These are phyloP conservation scores for Suillus cothurnatus DNA, from an alignment of 768 basidiomycete species.

Conservation along the genomic window DNA sequence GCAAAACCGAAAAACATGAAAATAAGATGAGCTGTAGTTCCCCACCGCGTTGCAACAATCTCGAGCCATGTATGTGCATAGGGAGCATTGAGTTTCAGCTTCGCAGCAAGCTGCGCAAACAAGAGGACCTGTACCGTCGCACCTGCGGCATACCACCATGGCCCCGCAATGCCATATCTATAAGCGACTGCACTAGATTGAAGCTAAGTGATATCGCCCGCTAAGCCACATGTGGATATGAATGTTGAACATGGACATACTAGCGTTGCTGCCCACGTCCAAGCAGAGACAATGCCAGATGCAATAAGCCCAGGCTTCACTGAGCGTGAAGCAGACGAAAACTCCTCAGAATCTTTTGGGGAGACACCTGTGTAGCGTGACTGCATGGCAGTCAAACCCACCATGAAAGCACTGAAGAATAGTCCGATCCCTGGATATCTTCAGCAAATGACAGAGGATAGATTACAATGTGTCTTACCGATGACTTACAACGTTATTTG, in stretches of 20 bases:
- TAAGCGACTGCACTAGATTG: conserved; percentile 87
- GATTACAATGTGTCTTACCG: conserved; percentile 35
- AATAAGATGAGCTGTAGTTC: conserved; percentile 71
- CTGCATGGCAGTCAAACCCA: conserved; percentile 77
- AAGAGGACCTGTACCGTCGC: conserved; percentile 86
- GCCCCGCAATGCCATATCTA: conserved; percentile 81
- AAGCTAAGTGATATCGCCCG: conserved; percentile 40
- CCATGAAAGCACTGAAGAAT: conserved; percentile 85
- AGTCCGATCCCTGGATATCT: conserved; percentile 70
- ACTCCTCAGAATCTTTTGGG: conserved; percentile 79
- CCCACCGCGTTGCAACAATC: conserved; percentile 83
- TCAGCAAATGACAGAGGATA: conserved; percentile 8
- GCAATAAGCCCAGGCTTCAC: conserved; percentile 93
- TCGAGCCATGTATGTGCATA: conserved; percentile 89
- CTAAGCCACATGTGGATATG: background rate
- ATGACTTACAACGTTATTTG: conserved; percentile 42
- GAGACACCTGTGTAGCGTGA: conserved; percentile 83
- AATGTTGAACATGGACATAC: conserved; percentile 34
- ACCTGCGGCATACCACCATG: conserved; percentile 93
- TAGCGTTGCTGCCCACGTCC: conserved; percentile 88
- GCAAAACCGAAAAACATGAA: conserved; percentile 94
- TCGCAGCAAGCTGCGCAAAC: conserved; percentile 91
- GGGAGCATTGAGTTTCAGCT: conserved; percentile 90
- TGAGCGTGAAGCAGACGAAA: conserved; percentile 77
- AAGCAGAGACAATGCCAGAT: conserved; percentile 89